Base-by-base conservation (phyloP, 208 protist species). In the Trypanosoma scelopori region DNA sequence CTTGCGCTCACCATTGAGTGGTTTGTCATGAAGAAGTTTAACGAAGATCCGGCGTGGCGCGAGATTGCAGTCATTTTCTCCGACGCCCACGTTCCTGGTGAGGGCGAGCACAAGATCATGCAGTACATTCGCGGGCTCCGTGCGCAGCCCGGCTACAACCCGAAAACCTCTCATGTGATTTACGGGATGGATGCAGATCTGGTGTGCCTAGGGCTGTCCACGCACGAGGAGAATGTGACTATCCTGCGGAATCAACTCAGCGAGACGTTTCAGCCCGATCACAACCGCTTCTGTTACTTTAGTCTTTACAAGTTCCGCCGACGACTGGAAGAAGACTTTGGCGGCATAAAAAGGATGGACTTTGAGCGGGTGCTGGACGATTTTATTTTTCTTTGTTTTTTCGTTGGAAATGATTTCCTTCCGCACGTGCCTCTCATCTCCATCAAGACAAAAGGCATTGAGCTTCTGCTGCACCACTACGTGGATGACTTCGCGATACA, bases 161-260 rank as follows among this genome's bases (percentile, higher is more conserved):
- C 95, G 22, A 93, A 95, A 75, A 98, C 95, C 4, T 84, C 81
- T 16, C 99, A 99, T 81, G 88, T 93, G n/a, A 93, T 99, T 25
- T 97, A 99, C 79, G 99, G 99, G 41, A 94, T 99, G 79, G 99
- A 99, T 78, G 99, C 99, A 12, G 99, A 99, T 82, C 83, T 99
- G 35, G 99, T 99, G 62, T 99, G 99, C 87, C 88, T 99, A 7
- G 89, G 94, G 9, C 72, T 99, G 16, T 94, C 98, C 1, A 99
- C 98, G 15, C 99, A 99, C 74, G 98, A 99, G 78, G 87, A 96
- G 43, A 76, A 99, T 73, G 99, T 99, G 51, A 88, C 75, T 48
- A 97, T 99, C 69, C 67, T 99, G 22, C 82, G 99, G 61, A 99
- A 99, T 74, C 85, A 99, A 58, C 92, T 99, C 55, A 93, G 78